Percentiles rank a stretch among this genome's conserved stretches.
These are phyloP conservation scores for Tricholoma flavovirens DNA, from an alignment of 768 basidiomycete genomes.

Conservation along the genomic window DNA sequence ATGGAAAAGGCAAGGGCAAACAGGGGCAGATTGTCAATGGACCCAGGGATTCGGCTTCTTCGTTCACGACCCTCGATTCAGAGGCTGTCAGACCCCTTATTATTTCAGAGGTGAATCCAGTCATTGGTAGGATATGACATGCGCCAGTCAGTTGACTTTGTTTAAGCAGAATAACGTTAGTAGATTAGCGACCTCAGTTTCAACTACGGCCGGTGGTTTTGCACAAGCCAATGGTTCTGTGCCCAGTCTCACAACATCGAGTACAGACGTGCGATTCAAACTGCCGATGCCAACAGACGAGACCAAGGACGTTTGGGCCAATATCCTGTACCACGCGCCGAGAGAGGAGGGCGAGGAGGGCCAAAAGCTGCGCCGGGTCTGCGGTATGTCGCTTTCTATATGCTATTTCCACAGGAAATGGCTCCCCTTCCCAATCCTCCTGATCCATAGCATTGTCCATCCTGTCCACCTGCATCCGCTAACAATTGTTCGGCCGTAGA, in stretches of 20 bases:
- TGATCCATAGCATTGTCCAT: no score
- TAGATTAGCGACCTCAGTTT: not conserved
- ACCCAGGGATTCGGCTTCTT: not conserved
- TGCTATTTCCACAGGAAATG: no score
- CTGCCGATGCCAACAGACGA: not conserved
- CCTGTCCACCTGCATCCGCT: not conserved
- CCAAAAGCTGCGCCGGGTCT: conserved; percentile 22
- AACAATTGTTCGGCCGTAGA: conserved; percentile 22
- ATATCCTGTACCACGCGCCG: conserved; percentile 56
- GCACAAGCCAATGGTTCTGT: not conserved
- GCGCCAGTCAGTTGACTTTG: not conserved
- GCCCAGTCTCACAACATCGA: not conserved
- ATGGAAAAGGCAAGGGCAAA: not conserved
- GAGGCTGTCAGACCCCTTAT: not conserved
- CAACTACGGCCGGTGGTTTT: not conserved
- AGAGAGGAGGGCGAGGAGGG: conserved; percentile 22
- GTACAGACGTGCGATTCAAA: not conserved
- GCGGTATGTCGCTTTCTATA: conserved; percentile 18
- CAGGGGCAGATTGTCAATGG: not conserved
- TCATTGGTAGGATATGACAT: not conserved
- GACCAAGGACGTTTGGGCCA: conserved; percentile 32
- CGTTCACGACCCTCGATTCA: not conserved
- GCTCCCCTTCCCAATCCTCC: no score
- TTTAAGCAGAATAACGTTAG: not conserved
- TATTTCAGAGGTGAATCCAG: not conserved